Evolutionary conservation across 768 basidiomycete species (phyloP).

Genomic region (Amanita jacksonii): DNA sequence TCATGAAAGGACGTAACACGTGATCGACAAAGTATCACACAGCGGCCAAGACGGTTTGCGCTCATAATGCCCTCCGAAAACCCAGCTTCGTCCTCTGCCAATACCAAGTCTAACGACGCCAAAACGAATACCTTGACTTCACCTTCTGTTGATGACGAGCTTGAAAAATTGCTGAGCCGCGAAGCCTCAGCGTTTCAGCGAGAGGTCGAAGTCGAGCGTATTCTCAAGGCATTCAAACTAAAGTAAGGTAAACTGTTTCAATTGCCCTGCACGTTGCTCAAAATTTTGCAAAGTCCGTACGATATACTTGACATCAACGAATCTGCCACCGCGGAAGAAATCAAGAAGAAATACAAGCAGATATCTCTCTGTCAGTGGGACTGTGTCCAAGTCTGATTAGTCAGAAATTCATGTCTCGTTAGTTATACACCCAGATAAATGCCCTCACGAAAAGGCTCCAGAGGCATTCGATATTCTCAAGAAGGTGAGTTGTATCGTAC

Average conservation of each 20-base stretch:
- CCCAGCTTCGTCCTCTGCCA: no score
- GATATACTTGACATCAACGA: constrained; percentile 82
- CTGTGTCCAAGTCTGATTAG: no score
- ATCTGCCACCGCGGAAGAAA: constrained; percentile 61
- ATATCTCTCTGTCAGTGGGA: constrained; percentile 66
- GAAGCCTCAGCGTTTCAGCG: constrained; percentile 83
- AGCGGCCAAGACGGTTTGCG: no score
- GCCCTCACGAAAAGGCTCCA: constrained; percentile 75
- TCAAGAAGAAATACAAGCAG: constrained; percentile 85
- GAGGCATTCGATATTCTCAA: constrained; percentile 93
- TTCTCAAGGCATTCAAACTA: constrained; percentile 90
- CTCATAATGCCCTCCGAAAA: no score
- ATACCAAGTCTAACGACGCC: no score
- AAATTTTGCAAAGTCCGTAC: constrained; percentile 56
- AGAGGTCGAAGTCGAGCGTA: constrained; percentile 84
- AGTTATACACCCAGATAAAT: constrained; percentile 99
- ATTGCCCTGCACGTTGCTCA: neutral
- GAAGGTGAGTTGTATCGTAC: constrained; percentile 45
- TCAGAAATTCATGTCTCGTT: constrained; percentile 8
- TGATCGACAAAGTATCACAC: neutral
- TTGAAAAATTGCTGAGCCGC: constrained; percentile 72
- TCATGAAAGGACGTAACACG: neutral
- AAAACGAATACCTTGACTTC: constrained; percentile 2
- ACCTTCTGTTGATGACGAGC: constrained; percentile 36
- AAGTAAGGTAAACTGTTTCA: constrained; percentile 49